phyloP scores from a whole-genome alignment of 208 protist genomes.

The Trypanosoma mega region DNA sequence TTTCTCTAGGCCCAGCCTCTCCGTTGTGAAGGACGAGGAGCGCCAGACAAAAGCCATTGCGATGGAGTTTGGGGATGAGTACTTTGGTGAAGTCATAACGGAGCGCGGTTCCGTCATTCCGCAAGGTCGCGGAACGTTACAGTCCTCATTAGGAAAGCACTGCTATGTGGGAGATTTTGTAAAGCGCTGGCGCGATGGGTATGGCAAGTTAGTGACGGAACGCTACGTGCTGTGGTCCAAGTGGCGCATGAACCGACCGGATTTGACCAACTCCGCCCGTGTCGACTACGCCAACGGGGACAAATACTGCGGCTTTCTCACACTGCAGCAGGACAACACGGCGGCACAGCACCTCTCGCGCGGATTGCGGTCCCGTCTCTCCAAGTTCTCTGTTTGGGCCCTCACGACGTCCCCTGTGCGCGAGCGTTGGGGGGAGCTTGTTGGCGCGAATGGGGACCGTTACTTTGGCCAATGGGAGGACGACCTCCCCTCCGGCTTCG shows the following conservation, averaged over 20 bases:
- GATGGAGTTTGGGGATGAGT: constrained; percentile 62
- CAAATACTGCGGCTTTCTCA: constrained; percentile 61
- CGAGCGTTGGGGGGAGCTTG: constrained; percentile 67
- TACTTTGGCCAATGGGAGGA: constrained; percentile 85
- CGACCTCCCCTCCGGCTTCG: constrained; percentile 66
- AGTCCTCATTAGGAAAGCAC: constrained; percentile 38
- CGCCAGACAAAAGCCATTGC: constrained; percentile 16
- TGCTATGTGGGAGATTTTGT: constrained; percentile 71
- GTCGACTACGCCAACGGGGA: constrained; percentile 61
- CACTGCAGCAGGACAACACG: constrained; percentile 21
- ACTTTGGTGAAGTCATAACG: constrained; percentile 45
- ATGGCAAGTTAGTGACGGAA: constrained; percentile 56
- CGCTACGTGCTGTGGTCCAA: constrained; percentile 59
- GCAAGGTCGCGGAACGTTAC: constrained; percentile 64
- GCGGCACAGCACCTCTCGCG: constrained; percentile 10
- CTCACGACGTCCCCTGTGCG: constrained; percentile 31
- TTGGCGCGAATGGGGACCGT: constrained; percentile 44
- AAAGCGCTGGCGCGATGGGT: constrained; percentile 65
- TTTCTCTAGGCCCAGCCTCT: neutral
- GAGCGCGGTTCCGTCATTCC: constrained; percentile 40
- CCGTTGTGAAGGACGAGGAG: neutral
- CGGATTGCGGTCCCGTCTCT: constrained; percentile 15
- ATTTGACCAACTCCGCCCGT: constrained; percentile 41
- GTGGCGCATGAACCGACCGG: constrained; percentile 75
- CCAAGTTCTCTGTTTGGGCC: constrained; percentile 72